Evolutionary conservation across 108 stramenopile species (phyloP).

Genomic region (Fistulifera pelliculosa): DNA sequence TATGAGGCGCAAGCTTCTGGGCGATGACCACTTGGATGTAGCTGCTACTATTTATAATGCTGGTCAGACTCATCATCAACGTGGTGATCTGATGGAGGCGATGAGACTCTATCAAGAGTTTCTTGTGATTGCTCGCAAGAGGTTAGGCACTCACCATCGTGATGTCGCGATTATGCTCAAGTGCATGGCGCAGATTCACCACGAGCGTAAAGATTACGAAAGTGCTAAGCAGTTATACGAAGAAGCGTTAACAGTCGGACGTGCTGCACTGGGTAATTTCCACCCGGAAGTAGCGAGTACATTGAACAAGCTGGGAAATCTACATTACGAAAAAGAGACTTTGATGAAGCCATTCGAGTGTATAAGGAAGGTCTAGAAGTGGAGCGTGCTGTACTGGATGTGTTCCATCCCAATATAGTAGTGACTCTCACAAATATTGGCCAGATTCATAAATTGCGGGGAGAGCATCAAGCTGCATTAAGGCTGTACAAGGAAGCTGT

Average conservation of each 20-base stretch:
- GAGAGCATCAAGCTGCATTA: constrained; percentile 22
- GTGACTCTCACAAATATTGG: constrained; percentile 67
- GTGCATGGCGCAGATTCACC: constrained; percentile 55
- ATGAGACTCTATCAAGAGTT: constrained; percentile 41
- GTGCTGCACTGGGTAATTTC: constrained; percentile 34
- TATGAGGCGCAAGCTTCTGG: constrained; percentile 29
- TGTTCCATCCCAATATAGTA: constrained; percentile 36
- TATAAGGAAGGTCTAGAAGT: constrained; percentile 54
- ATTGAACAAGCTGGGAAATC: constrained; percentile 58
- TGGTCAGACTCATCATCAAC: constrained; percentile 56
- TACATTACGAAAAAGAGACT: constrained; percentile 46
- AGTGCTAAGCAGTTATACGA: constrained; percentile 20
- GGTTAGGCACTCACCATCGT: constrained; percentile 21
- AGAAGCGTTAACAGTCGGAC: constrained; percentile 26
- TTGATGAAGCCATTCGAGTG: constrained; percentile 28
- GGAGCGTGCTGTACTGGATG: constrained; percentile 40
- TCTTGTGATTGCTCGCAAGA: constrained; percentile 19
- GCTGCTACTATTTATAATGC: constrained; percentile 54
- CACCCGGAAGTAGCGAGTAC: constrained; percentile 50
- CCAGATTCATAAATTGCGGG: constrained; percentile 44
- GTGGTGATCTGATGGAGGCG: constrained; percentile 31
- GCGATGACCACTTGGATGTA: constrained; percentile 36
- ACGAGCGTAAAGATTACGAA: constrained; percentile 43
- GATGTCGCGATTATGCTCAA: constrained; percentile 54
- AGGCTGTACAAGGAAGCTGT: constrained; percentile 37